These are phyloP conservation scores for Ochetophila trinervis DNA, from an alignment of 306 rosid species.

Conservation along the genomic window DNA sequence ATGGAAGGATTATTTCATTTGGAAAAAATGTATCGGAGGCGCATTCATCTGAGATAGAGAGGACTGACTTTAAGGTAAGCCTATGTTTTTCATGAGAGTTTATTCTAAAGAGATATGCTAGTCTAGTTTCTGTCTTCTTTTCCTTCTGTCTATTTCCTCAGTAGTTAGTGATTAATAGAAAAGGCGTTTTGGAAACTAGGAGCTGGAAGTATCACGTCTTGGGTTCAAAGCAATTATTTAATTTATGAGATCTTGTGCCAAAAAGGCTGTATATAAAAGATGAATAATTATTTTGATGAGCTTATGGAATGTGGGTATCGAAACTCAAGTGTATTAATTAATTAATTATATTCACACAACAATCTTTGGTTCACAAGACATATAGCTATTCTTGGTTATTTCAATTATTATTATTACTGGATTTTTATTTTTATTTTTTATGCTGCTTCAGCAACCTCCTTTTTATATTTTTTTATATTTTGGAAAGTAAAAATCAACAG, in stretches of 20 bases:
- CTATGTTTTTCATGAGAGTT: neutral
- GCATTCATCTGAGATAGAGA: slow-evolving; percentile 51
- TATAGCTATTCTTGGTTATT: neutral
- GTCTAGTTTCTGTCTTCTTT: neutral
- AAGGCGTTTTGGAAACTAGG: no score
- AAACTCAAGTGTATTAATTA: no score
- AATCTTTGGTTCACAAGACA: neutral
- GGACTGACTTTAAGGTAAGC: slow-evolving; percentile 60
- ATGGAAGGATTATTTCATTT: slow-evolving; percentile 77
- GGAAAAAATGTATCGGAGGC: slow-evolving; percentile 74
- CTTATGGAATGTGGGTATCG: neutral
- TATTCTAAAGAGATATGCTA: neutral
- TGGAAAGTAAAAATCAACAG: no score
- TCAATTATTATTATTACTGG: neutral
- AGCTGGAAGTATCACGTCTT: no score
- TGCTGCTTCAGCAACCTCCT: no score
- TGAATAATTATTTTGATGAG: neutral
- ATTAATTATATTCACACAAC: no score
- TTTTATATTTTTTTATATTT: no score
- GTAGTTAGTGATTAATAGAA: no score
- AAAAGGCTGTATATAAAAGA: neutral
- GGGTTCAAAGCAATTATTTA: neutral
- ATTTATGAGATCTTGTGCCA: neutral
- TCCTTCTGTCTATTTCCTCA: neutral
- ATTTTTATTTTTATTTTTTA: no score